Conservation (phyloP, 768 basidiomycete genomes). For the Tremella mesenterica region DNA sequence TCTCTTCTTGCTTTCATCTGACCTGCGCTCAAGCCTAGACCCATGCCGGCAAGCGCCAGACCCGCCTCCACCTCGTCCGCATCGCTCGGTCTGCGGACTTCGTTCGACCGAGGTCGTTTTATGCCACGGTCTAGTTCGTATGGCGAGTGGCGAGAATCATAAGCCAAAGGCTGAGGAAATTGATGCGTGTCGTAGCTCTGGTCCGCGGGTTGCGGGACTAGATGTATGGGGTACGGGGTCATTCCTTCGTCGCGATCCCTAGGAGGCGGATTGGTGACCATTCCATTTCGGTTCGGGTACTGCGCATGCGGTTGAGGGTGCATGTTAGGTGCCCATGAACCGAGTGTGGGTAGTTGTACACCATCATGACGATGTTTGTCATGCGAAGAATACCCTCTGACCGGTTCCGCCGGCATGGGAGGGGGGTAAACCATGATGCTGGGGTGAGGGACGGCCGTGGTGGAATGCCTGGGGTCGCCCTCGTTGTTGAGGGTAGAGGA, state of each 20-base stretch:
- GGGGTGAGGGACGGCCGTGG: background rate
- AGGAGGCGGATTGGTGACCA: background rate
- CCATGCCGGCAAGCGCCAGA: constrained; percentile 15
- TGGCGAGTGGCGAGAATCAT: background rate
- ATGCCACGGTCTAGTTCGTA: background rate
- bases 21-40: constrained; percentile 5
- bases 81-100: constrained; percentile 2
- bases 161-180: background rate
- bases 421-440: constrained; percentile 4
- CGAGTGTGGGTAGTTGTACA: no score
- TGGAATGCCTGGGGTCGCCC: background rate
- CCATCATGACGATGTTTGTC: background rate
- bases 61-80: constrained; percentile 15
- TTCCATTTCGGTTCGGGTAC: background rate
- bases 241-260: no score
- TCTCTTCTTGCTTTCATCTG: constrained; percentile 8
- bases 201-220: background rate
- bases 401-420: background rate
- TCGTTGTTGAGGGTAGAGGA: background rate
- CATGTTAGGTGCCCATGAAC: background rate
- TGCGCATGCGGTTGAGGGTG: background rate
- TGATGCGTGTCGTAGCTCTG: background rate
- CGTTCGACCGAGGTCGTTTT: background rate
- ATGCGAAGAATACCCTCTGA: background rate
- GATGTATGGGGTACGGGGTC: no score